These are phyloP conservation scores for Anisodus acutangulus DNA, from an alignment of 257 asterid genomes.

Conservation along the genomic window DNA sequence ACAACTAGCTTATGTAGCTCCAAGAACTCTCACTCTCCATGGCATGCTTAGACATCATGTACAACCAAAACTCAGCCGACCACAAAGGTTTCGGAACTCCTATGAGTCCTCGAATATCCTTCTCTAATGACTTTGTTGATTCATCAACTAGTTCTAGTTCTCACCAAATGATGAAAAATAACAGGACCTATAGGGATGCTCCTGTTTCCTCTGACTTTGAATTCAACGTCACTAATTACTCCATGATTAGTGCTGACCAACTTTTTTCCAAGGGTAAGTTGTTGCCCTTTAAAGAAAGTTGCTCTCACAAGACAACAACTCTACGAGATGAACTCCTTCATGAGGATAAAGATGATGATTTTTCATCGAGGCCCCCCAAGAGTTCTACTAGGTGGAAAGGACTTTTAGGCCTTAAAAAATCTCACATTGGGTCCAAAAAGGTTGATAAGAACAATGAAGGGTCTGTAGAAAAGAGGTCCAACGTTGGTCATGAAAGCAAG, in stretches of 20 bases:
- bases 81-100: constrained; percentile 45
- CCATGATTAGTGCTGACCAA: constrained; percentile 90
- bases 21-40: constrained; percentile 30
- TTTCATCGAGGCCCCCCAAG: constrained; percentile 72
- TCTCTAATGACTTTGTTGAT: constrained; percentile 81
- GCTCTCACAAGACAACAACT: constrained; percentile 48
- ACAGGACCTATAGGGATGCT: constrained; percentile 56
- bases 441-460: constrained; percentile 46
- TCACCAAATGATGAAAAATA: constrained; percentile 37
- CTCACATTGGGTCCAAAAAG: constrained; percentile 79
- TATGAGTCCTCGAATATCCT: constrained; percentile 87
- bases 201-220: constrained; percentile 91
- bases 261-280: constrained; percentile 79
- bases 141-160: constrained; percentile 31
- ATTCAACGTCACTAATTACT: constrained; percentile 70
- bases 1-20: background rate
- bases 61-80: constrained; percentile 50
- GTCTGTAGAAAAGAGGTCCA: constrained; percentile 31
- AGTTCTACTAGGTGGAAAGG: constrained; percentile 89
- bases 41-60: constrained; percentile 75
- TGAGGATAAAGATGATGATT: constrained; percentile 44
- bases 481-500: constrained; percentile 38
- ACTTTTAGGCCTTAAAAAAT: constrained; percentile 67
- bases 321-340: constrained; percentile 71
- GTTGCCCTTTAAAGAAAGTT: constrained; percentile 63